Base-by-base conservation (phyloP, 805 yeast species). In the Yarrowia hollandica region DNA sequence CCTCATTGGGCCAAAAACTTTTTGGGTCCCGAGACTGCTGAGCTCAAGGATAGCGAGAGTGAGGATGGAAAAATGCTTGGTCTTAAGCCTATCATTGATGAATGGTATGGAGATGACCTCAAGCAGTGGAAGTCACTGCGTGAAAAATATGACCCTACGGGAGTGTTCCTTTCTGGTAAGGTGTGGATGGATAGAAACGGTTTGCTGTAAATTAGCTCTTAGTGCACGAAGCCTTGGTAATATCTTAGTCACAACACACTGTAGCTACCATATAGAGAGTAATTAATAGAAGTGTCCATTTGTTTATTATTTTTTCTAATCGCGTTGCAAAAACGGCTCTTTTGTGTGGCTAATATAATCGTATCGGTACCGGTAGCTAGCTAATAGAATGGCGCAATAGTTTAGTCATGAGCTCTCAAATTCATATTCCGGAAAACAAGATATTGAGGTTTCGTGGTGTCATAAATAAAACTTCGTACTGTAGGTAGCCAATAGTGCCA, bases 1-100 rank as follows among this genome's bases (percentile, higher is more conserved):
- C 99, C 99, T 1, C 99, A 92, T 72, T 92, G 99, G 99, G 99
- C 99, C 15, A 92, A 92, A 77, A 91, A 90, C 72, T 92, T 90
- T 71, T 76, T 88, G 60, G 96, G 96, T 1, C 74, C 80, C 3
- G 71, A 74, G 11, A 68, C 68, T 2, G 80, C 78, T 56, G 69
- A 75, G 48, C 69, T 75, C 38, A 76, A 74, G 59, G 23, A 37
- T 46, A 41, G 41, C 30, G 56, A 41, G 25, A 57, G 48, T n/a
- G 73, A 75, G 57, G 85, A 82, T 62, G 86, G 85, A 62, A 84
- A 86, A 61, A 88, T 90, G 94, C 77, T 83, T 65, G 97, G 97
- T 1, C 83, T 90, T 68, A 82, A 83, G 28, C 77, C 80, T 8
- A 81, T 81, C 61, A 82, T 89, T 74, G 75, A 77, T 58, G 82